A percentile compares a stretch with the other conserved stretches of the same genome.
phyloP scores from a whole-genome alignment of 331 rosid genomes.

The Malus hybrid region DNA sequence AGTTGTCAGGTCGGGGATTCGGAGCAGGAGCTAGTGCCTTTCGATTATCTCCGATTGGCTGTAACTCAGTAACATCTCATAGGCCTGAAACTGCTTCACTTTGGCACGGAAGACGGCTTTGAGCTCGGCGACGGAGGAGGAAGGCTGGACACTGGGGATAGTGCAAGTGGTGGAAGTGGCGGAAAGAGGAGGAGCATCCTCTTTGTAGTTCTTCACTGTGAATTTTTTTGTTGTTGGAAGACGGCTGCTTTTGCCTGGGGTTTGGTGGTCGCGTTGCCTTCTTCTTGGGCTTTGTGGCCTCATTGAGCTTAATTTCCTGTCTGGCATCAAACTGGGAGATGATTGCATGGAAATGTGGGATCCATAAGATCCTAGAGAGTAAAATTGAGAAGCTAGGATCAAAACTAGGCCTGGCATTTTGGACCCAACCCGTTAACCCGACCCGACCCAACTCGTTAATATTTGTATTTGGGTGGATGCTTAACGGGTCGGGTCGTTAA shows the following conservation, averaged over 20 bases:
- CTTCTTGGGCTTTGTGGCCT: too few relatives aligned
- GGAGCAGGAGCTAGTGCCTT: too few relatives aligned
- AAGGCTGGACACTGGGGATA: conserved; percentile 53
- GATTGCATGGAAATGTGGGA: conserved; percentile 38
- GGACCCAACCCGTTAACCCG: too few relatives aligned
- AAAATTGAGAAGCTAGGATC: conserved; percentile 47
- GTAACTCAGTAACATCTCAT: too few relatives aligned
- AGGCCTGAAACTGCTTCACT: conserved; percentile 10
- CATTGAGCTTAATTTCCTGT: conserved; percentile 51
- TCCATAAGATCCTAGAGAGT: conserved; percentile 68
- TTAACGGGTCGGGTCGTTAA: too few relatives aligned
- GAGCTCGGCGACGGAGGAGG: conserved; percentile 50
- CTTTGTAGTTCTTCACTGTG: conserved; percentile 23
- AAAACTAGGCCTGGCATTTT: conserved; percentile 15
- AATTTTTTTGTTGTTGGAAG: background rate
- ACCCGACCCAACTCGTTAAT: too few relatives aligned
- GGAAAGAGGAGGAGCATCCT: conserved; percentile 37
- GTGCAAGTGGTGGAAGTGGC: conserved; percentile 46
- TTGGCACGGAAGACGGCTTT: conserved; percentile 90
- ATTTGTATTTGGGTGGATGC: too few relatives aligned
- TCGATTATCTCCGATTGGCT: too few relatives aligned
- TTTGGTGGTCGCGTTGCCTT: too few relatives aligned
- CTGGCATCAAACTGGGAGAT: conserved; percentile 50
- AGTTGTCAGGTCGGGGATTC: too few relatives aligned
- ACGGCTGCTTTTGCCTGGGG: too few relatives aligned